Evolutionary conservation across 148 eudicot genomes (phyloP), one percentile per base, ranked within the genome.

Genomic region (Beta vulgaris): DNA sequence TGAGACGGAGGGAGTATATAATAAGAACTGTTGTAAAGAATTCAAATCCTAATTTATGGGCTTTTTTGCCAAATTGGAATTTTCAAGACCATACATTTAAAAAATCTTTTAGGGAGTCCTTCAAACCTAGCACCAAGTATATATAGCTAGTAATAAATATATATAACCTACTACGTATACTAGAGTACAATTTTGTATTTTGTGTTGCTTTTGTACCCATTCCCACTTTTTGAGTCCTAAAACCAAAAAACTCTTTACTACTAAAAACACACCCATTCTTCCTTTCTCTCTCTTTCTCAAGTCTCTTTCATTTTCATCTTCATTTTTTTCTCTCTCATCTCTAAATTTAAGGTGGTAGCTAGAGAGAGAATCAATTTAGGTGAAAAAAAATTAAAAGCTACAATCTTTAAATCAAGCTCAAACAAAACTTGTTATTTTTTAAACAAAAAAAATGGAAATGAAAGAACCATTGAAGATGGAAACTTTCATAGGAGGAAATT

Each of bases 381-480:
- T 69, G 67, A 29, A 72, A 51, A 64, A 11, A 31, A 51, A 51
- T 57, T 32, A 26, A 71, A 77, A 71, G 61, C 34, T 71, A 4
- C 62, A 77, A 44, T 6, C 69, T 61, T 77, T 46, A 6, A 58
- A 26, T 0, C 18, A n/a, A n/a, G n/a, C 46, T 9, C 9, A 6
- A 39, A 72, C 40, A 43, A 28, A 46, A 28, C 9, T 3, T 53
- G 5, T 53, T 15, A 14, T 61, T 16, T 59, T 34, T 35, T 32
- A 19, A n/a, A n/a, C 25, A 7, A 36, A 12, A n/a, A 59, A 58
- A 19, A 78, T 78, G 81, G 81, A 79, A 64, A 68, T 53, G 34
- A 70, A 74, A 31, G 29, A 75, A 61, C 29, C 68, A 18, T 12
- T 74, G 29, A 79, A 74, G 40, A 80, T 70, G 64, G 78, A 80